Percentiles rank a stretch among this genome's conserved stretches.
These are phyloP conservation scores for Shiraia sp. DNA, from an alignment of 2,329 filamentous ascomycete genomes.

Conservation along the genomic window DNA sequence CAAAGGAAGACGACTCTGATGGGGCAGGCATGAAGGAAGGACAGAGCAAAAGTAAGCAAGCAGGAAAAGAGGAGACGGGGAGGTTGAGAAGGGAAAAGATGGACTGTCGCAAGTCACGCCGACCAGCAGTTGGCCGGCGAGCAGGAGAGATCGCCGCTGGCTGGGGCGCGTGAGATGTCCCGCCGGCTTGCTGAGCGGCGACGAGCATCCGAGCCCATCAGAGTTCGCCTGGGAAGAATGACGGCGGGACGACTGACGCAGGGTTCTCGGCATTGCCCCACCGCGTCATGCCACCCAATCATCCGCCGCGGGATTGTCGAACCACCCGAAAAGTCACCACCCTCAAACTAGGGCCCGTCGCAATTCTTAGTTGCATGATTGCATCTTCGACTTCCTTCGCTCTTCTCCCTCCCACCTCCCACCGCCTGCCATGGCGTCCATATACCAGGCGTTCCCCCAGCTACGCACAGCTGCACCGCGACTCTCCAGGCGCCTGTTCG, in stretches of 20 bases:
- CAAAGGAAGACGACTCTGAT: not conserved
- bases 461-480: slow-evolving; percentile 44
- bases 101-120: too few relatives aligned
- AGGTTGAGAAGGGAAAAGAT: too few relatives aligned
- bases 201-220: too few relatives aligned
- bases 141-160: too few relatives aligned
- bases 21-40: not conserved
- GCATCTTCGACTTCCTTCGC: not conserved
- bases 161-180: too few relatives aligned
- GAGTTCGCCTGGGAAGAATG: too few relatives aligned
- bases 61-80: slow-evolving; percentile 3
- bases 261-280: slow-evolving; percentile 8
- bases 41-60: slow-evolving; percentile 3
- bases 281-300: too few relatives aligned
- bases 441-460: slow-evolving; percentile 44
- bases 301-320: slow-evolving; percentile 6
- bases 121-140: too few relatives aligned
- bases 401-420: slow-evolving; percentile 5
- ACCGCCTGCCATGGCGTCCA: slow-evolving; percentile 35
- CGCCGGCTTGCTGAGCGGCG: too few relatives aligned
- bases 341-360: not conserved
- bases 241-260: slow-evolving; percentile 8
- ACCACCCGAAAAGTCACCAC: slow-evolving; percentile 14
- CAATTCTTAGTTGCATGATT: not conserved
- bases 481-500: slow-evolving; percentile 43